These are phyloP conservation scores for Scheffersomyces stambukii DNA, from an alignment of 1,139 yeast species.

Conservation along the genomic window DNA sequence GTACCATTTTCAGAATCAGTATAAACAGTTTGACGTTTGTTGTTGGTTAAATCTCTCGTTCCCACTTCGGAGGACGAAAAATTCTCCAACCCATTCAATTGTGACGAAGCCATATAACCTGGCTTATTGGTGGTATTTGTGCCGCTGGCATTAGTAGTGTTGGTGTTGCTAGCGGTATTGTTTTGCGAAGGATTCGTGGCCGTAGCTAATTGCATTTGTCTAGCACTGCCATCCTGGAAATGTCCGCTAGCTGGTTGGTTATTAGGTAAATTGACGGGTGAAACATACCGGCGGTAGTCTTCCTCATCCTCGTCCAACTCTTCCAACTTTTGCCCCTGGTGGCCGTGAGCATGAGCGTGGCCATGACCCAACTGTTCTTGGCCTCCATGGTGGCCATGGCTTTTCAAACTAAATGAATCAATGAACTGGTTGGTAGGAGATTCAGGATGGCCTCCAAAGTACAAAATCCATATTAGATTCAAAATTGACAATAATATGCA, in stretches of 20 bases:
- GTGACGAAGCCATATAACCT: slow-evolving; percentile 48
- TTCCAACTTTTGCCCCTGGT: slow-evolving; percentile 6
- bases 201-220: slow-evolving; percentile 35
- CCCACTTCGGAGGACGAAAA: slow-evolving; percentile 39
- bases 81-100: slow-evolving; percentile 57
- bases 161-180: slow-evolving; percentile 1
- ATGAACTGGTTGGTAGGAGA: slow-evolving; percentile 79
- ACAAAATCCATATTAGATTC: slow-evolving; percentile 77
- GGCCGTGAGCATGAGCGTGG: slow-evolving; percentile 1
- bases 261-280: slow-evolving; percentile 21
- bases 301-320: slow-evolving; percentile 22
- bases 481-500: slow-evolving; percentile 77
- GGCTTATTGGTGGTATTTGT: slow-evolving; percentile 20
- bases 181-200: slow-evolving; percentile 17
- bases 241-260: too few species aligned
- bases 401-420: slow-evolving; percentile 60
- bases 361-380: slow-evolving; percentile 9
- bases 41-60: slow-evolving; percentile 27
- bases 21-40: slow-evolving; percentile 26
- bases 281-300: slow-evolving; percentile 25
- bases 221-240: too few species aligned
- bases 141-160: slow-evolving; percentile 6
- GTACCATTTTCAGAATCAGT: slow-evolving; percentile 22
- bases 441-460: slow-evolving; percentile 79
- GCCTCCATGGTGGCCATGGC: slow-evolving; percentile 28